Percentiles rank a stretch among this genome's conserved stretches.
Evolutionary conservation across 192 early-diverging fungal species (phyloP).

Genomic region (Oehlia diaphana): DNA sequence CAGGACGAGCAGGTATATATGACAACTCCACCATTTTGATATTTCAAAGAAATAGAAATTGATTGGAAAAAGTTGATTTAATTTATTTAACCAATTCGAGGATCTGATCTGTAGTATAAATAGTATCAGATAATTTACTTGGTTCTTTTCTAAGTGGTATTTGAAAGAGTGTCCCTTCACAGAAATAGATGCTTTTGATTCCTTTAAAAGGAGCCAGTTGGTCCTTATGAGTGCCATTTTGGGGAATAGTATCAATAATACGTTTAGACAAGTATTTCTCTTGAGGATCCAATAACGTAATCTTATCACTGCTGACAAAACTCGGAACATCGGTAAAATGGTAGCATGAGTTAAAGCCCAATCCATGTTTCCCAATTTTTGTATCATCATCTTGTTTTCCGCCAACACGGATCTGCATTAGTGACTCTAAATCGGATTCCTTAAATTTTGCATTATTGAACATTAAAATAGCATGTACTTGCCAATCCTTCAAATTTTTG

Average conservation of each 20-base stretch:
- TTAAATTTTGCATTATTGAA: conserved; percentile 33
- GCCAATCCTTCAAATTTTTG: conserved; percentile 26
- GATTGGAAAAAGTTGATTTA: neutral
- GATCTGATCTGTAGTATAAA: neutral
- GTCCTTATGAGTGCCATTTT: conserved; percentile 12
- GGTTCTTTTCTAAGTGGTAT: conserved; percentile 23
- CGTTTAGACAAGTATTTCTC: conserved; percentile 4
- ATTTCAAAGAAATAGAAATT: conserved; percentile 18
- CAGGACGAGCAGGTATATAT: neutral
- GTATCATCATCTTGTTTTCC: conserved; percentile 9
- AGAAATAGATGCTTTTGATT: conserved; percentile 15
- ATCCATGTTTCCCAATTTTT: conserved; percentile 1
- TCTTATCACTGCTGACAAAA: conserved; percentile 23
- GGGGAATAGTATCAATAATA: neutral
- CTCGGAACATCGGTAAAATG: conserved; percentile 32
- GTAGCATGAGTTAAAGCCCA: conserved; percentile 32
- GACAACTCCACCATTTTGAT: conserved; percentile 17
- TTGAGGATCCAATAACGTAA: conserved; percentile 34
- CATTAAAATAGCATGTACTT: conserved; percentile 31
- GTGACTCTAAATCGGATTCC: conserved; percentile 17
- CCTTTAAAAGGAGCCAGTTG: conserved; percentile 27
- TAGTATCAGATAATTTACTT: conserved; percentile 10
- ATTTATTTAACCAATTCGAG: neutral
- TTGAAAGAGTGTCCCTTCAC: conserved; percentile 32
- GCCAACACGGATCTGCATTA: conserved; percentile 30